Evolutionary conservation across 1,284 basidiomycete genomes (phyloP), one percentile per base, ranked within the genome.

Genomic region (Kwoniella shivajii): DNA sequence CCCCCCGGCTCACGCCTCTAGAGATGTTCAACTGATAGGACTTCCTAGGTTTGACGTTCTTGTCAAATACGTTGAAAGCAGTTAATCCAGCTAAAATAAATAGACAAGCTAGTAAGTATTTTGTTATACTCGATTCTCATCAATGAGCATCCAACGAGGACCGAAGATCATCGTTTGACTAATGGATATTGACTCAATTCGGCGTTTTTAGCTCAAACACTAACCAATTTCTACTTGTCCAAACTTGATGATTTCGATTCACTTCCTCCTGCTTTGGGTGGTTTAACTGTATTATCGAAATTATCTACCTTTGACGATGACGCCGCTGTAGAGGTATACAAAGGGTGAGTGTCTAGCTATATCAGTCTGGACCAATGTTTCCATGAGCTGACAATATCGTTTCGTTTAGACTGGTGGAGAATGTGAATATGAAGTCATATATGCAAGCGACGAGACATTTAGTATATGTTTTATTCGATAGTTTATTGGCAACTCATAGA

Each of bases 201-300:
- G n/a, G n/a, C n/a, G 13, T 13, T 9, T 20, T 9, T 60, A 94
- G 92, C 88, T 52, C 85, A 86, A 59, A 91, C 93, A 4, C 82
- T 99, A 50, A 84, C 86, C 0, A 79, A 82, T 4, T 99, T 98
- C 80, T 95, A 88, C 72, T 83, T 85, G 62, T 86, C 86, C 53
- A 97, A 96, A 77, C 79, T 97, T 39, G 88, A 92, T 59, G 90
- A 96, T 71, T 83, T 85, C 16, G 88, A 91, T 66, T 87, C 89
- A 1, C 82, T 92, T 49, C 84, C 90, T 3, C 87, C 88, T 3
- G 84, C 90, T 10, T 79, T 93, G 61, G 82, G 84, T 64, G 88
- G 92, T 24, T 81, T 98, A 13, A 81, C 83, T 13, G 82, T 86
- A 0, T 80, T 99, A 20, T 84, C 85, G 2, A 80, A 81, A 20